Evolutionary conservation across 2,329 filamentous ascomycete genomes (phyloP).

Genomic region (Hirsutella thompsonii): DNA sequence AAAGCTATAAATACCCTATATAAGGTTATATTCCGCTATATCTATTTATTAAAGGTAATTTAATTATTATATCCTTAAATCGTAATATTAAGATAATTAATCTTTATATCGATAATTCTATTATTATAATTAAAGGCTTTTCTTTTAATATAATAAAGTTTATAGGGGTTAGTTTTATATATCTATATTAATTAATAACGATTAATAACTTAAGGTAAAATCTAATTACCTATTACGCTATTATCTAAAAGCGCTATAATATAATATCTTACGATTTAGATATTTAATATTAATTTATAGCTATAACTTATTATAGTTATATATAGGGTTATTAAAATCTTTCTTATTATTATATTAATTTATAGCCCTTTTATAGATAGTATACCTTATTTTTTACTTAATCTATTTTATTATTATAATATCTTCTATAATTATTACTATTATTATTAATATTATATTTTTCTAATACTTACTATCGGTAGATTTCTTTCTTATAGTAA

Average conservation of each 20-base stretch:
- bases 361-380: background rate
- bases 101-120: background rate
- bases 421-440: background rate
- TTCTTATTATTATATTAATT: background rate
- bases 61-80: background rate
- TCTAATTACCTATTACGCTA: slow-evolving; percentile 2
- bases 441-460: background rate
- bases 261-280: background rate
- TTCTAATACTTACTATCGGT: background rate
- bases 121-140: background rate
- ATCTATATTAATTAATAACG: slow-evolving; percentile 1
- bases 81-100: background rate
- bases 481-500: background rate
- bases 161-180: background rate
- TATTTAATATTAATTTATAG: background rate
- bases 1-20: background rate
- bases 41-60: background rate
- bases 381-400: background rate
- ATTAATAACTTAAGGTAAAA: background rate
- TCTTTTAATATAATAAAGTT: background rate
- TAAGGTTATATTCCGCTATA: background rate
- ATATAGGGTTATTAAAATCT: background rate
- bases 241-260: background rate
- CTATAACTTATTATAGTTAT: background rate
- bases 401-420: background rate